Evolutionary conservation across 2,329 filamentous ascomycete species (phyloP), one percentile per base, ranked within the genome.

Genomic region (Sporothrix variecibatus): DNA sequence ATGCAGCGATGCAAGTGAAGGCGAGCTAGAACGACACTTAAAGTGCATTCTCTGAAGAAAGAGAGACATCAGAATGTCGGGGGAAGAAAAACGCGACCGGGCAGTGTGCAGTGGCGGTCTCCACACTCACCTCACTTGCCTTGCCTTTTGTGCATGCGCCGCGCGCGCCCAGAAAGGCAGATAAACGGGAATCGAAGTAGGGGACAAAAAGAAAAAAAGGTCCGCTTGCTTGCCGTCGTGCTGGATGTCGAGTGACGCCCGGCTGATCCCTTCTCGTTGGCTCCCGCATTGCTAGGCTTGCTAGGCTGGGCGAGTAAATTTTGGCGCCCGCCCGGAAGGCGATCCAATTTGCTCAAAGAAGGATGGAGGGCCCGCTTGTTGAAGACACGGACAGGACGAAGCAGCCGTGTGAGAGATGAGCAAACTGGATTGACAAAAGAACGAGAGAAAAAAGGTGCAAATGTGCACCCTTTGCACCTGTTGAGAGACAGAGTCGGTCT

Each of bases 341-440:
- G 64, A 75, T 75, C 73, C 71, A 72, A 74, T 72, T 72, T 74
- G 73, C 70, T 65, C 43, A 46, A 40, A 4, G 40, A 15, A 43
- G 67, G 12, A 38, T 26, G 20, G 60, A 38, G 23, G 69, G 69
- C 53, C 69, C 17, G 69, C 69, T 23, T 40, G 69, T 31, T 56
- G 60, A 56, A 46, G 43, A n/a, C 49, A 67, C 11, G 12, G 60
- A 58, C 46, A 62, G 34, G 23, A 51, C n/a, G 28, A 49, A 65
- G 28, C 20, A 62, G 51, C 26, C 46, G 46, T 53, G 43, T 28
- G 8, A 62, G 62, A 62, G 69, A 72, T 43, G 69, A 23, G 46
- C 15, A 5, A 53, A 34, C 17, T 53, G 26, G 15, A 8, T 6
- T 43, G 28, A 23, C 4, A 38, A 38, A 58, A 71, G 34, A 23